Base-by-base conservation (phyloP, 2,329 filamentous ascomycete species). In the Hypoxylon sp. region DNA sequence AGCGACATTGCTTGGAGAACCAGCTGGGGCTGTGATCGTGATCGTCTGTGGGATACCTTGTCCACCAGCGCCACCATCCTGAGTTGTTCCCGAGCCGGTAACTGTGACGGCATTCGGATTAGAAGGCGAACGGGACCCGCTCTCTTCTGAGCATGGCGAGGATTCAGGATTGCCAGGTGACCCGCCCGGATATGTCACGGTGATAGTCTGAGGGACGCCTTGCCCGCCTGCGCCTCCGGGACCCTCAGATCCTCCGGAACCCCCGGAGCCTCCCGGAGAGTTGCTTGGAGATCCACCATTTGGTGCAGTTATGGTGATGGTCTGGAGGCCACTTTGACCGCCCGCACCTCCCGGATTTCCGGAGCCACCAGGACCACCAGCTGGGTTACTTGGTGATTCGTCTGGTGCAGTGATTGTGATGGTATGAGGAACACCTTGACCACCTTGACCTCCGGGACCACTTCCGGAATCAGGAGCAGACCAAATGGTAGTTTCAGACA, bases 341-440 rank as follows among this genome's bases (percentile, higher is more conserved):
- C 67, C 67, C 13, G 63, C 47, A 19, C 53, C 57, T n/a, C 67
- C 65, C 14, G 65, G 24, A 31, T 47, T 53, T 54, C 46, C 56
- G 42, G 65, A 48, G 6, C 53, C 61, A 13, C 63, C 67, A 59
- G 67, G 48, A 8, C 59, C 53, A 10, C 60, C 63, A 33, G 61
- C 63, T 13, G 69, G 55, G n/a, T 63, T 70, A 29, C 70, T 69
- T 39, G 64, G 63, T 51, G 55, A 68, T 33, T 42, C 64, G 5
- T 46, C 58, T 11, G 70, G 68, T 33, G 61, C 65, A 44, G 69
- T 72, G 48, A 74, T 56, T 8, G 72, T 74, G 50, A 68, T 59
- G 10, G 63, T 67, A 10, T 63, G 65, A 33, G 71, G 68, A 6
- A 58, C 57, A 14, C 64, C 50, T 24, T 72, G 65, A 3, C 67